Base-by-base conservation (phyloP, 257 asterid genomes). In the Gardenia jasminoides region DNA sequence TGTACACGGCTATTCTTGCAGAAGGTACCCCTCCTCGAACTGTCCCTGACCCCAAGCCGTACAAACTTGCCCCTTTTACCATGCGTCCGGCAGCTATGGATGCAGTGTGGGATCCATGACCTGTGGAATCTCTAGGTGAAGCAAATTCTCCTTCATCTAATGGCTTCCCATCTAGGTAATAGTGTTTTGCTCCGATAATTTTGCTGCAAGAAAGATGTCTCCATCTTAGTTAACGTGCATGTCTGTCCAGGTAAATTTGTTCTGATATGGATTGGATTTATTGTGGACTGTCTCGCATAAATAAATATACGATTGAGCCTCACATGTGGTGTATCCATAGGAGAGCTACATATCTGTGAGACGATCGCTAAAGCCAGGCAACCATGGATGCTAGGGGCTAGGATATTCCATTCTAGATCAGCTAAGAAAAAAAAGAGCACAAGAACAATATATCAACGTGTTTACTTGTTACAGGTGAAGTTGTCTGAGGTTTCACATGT, bases 11-110 rank as follows among this genome's bases (percentile, higher is more conserved):
- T 74, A 91, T 65, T 44, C 96, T 88, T 0, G 90, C 88, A 0
- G 91, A 85, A 3, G 93, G 92, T 15, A 81, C 96, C 11, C 83
- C 96, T 67, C 96, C 93, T 46, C 93, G 85, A 2, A 91, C 91
- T 0, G 87, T 86, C 73, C 93, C 96, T 0, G 47, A 75, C 0
- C 83, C 92, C 0, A 91, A 75, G 77, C 83, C 88, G 8, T 75
- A 79, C 56, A 91, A 52, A 75, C 69, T 88, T 43, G 93, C 90
- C 0, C 83, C 80, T 10, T 84, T 47, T 24, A 89, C 92, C 0
- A 69, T 1, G 0, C 75, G 22, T 4, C 96, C 91, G 1, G 88
- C 89, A 36, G 91, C 92, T 6, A 86, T 91, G 73, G 92, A 91
- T 2, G 96, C 71, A 2, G 96, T 89, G 83, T 91, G 93, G 9